phyloP scores from a whole-genome alignment of 495 filamentous ascomycete species.

The Neurospora discreta region DNA sequence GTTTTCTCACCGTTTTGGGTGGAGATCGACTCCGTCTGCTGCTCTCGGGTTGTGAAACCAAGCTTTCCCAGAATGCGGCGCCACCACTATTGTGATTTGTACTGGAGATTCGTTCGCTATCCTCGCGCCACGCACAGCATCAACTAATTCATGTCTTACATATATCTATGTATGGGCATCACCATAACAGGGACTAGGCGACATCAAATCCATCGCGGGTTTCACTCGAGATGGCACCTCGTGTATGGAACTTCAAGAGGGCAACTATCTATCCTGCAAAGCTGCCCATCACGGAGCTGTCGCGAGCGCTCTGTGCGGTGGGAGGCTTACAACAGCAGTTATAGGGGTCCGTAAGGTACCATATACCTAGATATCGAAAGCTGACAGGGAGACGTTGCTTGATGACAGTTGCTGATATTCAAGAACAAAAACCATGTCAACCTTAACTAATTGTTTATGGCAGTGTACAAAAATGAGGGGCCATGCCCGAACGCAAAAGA shows the following conservation, averaged over 20 bases:
- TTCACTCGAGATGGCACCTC: neutral
- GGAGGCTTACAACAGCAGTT: neutral
- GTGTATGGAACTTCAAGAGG: neutral
- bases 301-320: neutral
- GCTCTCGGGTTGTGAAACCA: neutral
- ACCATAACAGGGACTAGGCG: neutral
- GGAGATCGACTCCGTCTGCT: neutral
- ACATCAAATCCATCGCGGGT: neutral
- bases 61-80: neutral
- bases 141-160: neutral
- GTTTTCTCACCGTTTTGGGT: neutral
- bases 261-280: neutral
- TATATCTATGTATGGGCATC: neutral
- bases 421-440: neutral
- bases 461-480: neutral
- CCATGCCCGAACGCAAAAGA: neutral
- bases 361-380: neutral
- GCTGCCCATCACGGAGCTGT: neutral
- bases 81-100: neutral
- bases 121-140: neutral
- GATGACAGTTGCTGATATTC: neutral
- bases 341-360: neutral
- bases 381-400: neutral
- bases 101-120: neutral
- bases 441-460: neutral